Base-by-base conservation (phyloP, 202 grass and related monocot species). In the Alloteropsis angusta region DNA sequence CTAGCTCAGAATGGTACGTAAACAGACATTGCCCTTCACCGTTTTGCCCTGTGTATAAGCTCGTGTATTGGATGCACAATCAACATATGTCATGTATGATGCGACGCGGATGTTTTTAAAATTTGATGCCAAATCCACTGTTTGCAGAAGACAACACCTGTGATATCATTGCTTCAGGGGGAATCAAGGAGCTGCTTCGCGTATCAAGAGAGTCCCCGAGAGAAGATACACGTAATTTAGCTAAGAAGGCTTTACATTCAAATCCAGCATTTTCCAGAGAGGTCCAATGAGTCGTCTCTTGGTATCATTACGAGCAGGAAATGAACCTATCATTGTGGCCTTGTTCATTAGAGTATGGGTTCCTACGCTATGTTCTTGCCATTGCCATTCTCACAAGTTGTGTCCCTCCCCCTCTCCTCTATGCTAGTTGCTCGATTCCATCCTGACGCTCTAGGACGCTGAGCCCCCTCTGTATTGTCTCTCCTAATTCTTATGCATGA, bases 1-100 rank as follows among this genome's bases (percentile, higher is more conserved):
- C 80, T 98, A 69, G 89, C 95, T 83, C 95, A 98, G 87, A 98
- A 98, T 52, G 89, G 92, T 98, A 85, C 0, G 50, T 82, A 34
- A 45, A 63, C 43, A 18, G 14, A 61, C 1, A 19, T 43, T 65
- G 42, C 22, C 16, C 14, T 63, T 47, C 18, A 36, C 6, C 43
- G 19, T 66, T 60, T 10, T 37, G 25, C 18, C n/a, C 26, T 30
- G 0, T 72, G 8, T 41, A 28, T 64, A 41, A 63, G 37, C 13
- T 65, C 7, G 46, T 48, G 48, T 12, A 49, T 65, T 36, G 56
- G 23, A 68, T 62, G 12, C 12, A 2, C 37, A 25, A 82, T 42
- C 32, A 9, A 19, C 56, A 11, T 61, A 12, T 72, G n/a, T n/a
- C n/a, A n/a, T n/a, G n/a, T n/a, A 22, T 39, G n/a, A 68, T 17